These are phyloP conservation scores for Phytophthora cryptogea DNA, from an alignment of 352 stramenopile species.

Conservation along the genomic window DNA sequence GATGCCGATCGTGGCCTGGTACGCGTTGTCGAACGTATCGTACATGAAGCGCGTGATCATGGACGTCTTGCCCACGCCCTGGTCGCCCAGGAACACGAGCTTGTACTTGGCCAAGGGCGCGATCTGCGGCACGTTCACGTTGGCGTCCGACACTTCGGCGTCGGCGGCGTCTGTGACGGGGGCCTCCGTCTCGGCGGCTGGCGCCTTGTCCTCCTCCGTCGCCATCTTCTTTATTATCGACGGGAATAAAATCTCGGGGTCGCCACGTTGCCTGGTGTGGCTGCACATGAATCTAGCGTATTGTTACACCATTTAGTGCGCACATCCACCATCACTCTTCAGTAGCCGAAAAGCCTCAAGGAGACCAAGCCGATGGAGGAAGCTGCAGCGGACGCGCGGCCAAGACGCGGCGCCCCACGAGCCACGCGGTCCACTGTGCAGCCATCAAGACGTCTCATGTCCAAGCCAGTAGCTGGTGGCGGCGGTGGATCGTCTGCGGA, in stretches of 20 bases:
- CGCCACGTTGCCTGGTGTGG: constrained; percentile 5
- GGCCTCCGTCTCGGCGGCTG: constrained; percentile 6
- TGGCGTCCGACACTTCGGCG: constrained; percentile 25
- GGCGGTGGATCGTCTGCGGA: constrained; percentile 34
- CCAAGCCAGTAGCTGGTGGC: constrained; percentile 5
- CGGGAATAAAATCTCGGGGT: neutral
- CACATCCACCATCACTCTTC: constrained; percentile 9
- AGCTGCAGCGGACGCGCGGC: constrained; percentile 18
- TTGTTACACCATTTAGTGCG: neutral
- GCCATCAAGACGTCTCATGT: constrained; percentile 24
- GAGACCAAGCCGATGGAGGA: constrained; percentile 18
- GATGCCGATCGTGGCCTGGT: constrained; percentile 99
- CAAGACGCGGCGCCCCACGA: constrained; percentile 45
- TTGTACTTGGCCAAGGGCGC: constrained; percentile 94
- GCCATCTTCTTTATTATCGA: constrained; percentile 28
- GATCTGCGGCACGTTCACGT: constrained; percentile 81
- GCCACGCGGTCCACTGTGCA: constrained; percentile 48
- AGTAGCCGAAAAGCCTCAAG: constrained; percentile 2
- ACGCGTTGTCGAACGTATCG: constrained; percentile 97
- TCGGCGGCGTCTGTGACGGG: constrained; percentile 2
- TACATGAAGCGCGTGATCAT: constrained; percentile 99
- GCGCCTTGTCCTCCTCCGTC: constrained; percentile 29
- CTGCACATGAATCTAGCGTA: constrained; percentile 7
- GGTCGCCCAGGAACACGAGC: constrained; percentile 95
- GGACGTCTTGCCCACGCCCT: constrained; percentile 99